These are phyloP conservation scores for Polychaeton citri DNA, from an alignment of 2,329 filamentous ascomycete species.

Conservation along the genomic window DNA sequence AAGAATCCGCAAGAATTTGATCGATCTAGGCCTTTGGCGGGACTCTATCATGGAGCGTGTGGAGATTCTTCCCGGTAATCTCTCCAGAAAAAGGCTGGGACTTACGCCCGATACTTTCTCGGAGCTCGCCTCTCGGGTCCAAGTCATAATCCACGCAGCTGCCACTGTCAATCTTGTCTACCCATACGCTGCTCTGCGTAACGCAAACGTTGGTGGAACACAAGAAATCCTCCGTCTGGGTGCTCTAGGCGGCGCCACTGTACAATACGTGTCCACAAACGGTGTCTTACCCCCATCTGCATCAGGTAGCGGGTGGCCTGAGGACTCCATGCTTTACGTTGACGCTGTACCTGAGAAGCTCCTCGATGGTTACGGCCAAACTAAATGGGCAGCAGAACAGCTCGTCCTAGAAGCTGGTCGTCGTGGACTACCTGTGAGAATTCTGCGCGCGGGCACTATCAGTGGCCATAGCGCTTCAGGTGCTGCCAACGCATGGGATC, in stretches of 20 bases:
- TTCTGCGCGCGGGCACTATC: slow-evolving; percentile 64
- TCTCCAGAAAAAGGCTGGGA: slow-evolving; percentile 56
- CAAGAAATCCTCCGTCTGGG: slow-evolving; percentile 61
- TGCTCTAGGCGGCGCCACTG: slow-evolving; percentile 51
- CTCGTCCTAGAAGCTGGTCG: slow-evolving; percentile 56
- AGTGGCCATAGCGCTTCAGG: slow-evolving; percentile 64
- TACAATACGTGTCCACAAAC: slow-evolving; percentile 71
- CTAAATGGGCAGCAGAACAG: slow-evolving; percentile 70
- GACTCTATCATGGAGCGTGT: slow-evolving; percentile 67
- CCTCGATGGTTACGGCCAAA: slow-evolving; percentile 62
- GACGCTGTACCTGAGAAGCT: slow-evolving; percentile 57
- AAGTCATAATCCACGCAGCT: slow-evolving; percentile 66
- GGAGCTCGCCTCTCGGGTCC: slow-evolving; percentile 48
- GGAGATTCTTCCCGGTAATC: slow-evolving; percentile 60
- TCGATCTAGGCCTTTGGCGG: slow-evolving; percentile 67
- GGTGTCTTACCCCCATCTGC: slow-evolving; percentile 58
- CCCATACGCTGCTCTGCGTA: slow-evolving; percentile 62
- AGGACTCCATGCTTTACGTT: slow-evolving; percentile 53
- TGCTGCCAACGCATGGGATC: slow-evolving; percentile 64
- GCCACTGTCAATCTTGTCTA: slow-evolving; percentile 73
- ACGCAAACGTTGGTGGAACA: slow-evolving; percentile 68
- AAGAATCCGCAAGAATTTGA: slow-evolving; percentile 58
- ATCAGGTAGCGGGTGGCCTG: slow-evolving; percentile 53
- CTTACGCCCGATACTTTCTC: slow-evolving; percentile 53
- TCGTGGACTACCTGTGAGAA: slow-evolving; percentile 55